A percentile compares a stretch with the other conserved stretches of the same genome.
These are phyloP conservation scores for Globisporangium spiculum DNA, from an alignment of 352 stramenopile genomes.

Conservation along the genomic window DNA sequence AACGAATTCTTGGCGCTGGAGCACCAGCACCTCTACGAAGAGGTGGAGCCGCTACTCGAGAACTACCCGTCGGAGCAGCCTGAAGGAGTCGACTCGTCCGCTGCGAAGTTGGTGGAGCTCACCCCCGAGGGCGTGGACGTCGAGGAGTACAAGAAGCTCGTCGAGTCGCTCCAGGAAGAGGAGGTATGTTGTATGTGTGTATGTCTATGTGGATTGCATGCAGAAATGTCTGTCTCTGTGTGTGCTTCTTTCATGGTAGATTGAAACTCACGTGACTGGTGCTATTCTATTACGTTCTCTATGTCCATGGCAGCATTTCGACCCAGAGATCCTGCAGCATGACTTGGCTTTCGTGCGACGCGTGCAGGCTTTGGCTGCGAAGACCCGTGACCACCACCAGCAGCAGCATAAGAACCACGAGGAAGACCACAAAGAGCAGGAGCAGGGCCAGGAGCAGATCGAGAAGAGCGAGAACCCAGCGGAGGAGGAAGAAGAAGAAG, in stretches of 20 bases:
- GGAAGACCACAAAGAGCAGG: conserved; percentile 2
- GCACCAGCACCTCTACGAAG: conserved; percentile 68
- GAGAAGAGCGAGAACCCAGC: background rate
- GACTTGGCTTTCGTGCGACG: conserved; percentile 61
- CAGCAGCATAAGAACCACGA: conserved; percentile 22
- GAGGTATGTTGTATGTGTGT: conserved; percentile 25
- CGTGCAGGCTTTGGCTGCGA: conserved; percentile 49
- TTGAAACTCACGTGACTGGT: background rate
- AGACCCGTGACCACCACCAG: conserved; percentile 34
- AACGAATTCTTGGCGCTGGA: conserved; percentile 59
- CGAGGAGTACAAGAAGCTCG: conserved; percentile 46
- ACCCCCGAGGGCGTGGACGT: conserved; percentile 16
- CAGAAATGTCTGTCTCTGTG: conserved; percentile 1
- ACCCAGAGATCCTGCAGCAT: conserved; percentile 38
- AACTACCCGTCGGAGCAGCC: conserved; percentile 29
- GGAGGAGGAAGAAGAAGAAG: background rate
- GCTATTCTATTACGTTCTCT: background rate
- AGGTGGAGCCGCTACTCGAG: conserved; percentile 58
- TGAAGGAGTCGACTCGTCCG: background rate
- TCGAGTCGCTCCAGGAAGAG: conserved; percentile 44
- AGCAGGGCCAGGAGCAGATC: background rate
- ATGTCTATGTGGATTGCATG: background rate
- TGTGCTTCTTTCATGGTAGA: background rate
- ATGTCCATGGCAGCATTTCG: conserved; percentile 33
- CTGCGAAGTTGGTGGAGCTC: background rate